phyloP scores from a whole-genome alignment of 805 yeast species.

The Candida michaelii region DNA sequence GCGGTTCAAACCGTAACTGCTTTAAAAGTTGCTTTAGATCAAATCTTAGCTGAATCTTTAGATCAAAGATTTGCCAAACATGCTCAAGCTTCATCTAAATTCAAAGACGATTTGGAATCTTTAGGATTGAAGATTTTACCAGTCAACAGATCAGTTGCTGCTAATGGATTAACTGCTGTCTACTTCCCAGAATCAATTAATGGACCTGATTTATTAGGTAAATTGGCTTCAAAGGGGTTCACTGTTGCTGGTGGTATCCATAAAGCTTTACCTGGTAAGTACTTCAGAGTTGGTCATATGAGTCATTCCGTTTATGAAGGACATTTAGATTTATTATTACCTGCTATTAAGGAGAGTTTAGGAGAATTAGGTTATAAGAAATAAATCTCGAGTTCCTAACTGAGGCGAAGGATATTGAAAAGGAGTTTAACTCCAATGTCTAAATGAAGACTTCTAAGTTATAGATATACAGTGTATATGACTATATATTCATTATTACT shows the following conservation, averaged over 20 bases:
- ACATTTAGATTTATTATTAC: slow-evolving; percentile 35
- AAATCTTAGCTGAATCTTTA: slow-evolving; percentile 57
- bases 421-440: too few species aligned
- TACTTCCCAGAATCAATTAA: slow-evolving; percentile 76
- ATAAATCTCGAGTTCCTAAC: background rate
- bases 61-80: slow-evolving; percentile 66
- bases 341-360: slow-evolving; percentile 34
- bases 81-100: slow-evolving; percentile 56
- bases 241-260: slow-evolving; percentile 90
- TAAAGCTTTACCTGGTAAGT: slow-evolving; percentile 72
- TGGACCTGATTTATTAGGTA: slow-evolving; percentile 63
- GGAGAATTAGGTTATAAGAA: slow-evolving; percentile 19
- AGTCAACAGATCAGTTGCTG: slow-evolving; percentile 58
- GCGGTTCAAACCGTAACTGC: slow-evolving; percentile 86
- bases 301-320: slow-evolving; percentile 64
- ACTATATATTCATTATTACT: too few species aligned
- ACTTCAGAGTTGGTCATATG: slow-evolving; percentile 96
- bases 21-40: slow-evolving; percentile 70
- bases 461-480: too few species aligned
- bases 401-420: too few species aligned
- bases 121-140: slow-evolving; percentile 73
- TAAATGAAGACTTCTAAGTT: background rate
- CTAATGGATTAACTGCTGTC: slow-evolving; percentile 83
- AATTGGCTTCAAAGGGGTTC: slow-evolving; percentile 65
- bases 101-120: slow-evolving; percentile 57